A percentile compares a stretch with the other conserved stretches of the same genome.
phyloP scores from a whole-genome alignment of 306 rosid species.

The Rubus parviflorus region DNA sequence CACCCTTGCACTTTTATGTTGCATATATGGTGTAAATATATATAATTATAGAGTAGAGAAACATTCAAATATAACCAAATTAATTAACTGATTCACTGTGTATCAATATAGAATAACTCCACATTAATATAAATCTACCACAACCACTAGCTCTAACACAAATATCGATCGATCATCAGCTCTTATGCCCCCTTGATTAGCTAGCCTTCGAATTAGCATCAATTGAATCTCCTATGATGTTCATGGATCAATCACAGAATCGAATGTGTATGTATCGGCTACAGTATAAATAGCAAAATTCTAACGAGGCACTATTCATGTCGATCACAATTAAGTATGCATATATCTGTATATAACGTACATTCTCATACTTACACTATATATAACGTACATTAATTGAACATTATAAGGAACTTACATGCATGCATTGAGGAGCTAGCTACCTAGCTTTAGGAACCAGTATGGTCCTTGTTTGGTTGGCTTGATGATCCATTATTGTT shows the following conservation, averaged over 20 bases:
- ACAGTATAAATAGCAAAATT: not conserved
- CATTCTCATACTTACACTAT: not conserved
- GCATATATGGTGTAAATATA: not conserved
- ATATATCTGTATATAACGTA: not conserved
- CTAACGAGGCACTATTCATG: not conserved
- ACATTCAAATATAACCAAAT: not conserved
- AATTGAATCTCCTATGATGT: not conserved
- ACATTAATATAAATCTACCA: not conserved
- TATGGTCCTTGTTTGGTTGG: slow-evolving; percentile 8
- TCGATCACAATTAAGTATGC: not conserved
- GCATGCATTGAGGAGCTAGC: not conserved
- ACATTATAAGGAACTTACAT: slow-evolving; percentile 11
- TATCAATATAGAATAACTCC: not conserved
- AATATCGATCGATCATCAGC: not conserved
- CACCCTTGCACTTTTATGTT: not conserved
- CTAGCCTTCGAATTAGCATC: not conserved
- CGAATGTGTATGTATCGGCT: not conserved
- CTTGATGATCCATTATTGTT: slow-evolving; percentile 10
- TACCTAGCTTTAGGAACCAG: slow-evolving; percentile 33
- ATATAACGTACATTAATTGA: not conserved
- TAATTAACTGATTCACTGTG: not conserved
- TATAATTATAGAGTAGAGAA: not conserved
- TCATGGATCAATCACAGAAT: not conserved
- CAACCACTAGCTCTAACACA: not conserved
- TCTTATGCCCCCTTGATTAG: not conserved